Evolutionary conservation across 441 rosid species (phyloP).

Genomic region (Populus hybrid): DNA sequence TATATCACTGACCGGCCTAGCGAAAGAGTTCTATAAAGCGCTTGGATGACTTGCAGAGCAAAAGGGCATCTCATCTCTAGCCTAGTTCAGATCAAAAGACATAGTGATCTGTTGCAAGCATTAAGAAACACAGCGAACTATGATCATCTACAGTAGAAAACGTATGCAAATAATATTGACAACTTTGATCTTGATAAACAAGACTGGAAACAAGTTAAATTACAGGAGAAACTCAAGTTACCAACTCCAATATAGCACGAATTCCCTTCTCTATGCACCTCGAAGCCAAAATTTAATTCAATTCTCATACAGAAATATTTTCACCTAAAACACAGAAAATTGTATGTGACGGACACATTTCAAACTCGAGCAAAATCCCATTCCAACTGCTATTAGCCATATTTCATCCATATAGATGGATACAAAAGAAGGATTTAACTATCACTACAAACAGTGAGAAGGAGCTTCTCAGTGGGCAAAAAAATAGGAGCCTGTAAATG

Average conservation of each 20-base stretch:
- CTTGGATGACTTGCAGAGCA: background rate
- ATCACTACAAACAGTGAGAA: constrained; percentile 30
- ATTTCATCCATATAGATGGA: constrained; percentile 27
- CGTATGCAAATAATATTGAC: background rate
- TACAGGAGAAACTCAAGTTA: constrained; percentile 6
- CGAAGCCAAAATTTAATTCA: constrained; percentile 38
- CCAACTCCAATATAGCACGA: background rate
- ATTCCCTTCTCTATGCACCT: constrained; percentile 22
- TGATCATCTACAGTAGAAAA: background rate
- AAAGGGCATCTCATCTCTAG: too few relatives aligned
- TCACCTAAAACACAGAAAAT: constrained; percentile 23
- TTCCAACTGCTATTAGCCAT: constrained; percentile 26
- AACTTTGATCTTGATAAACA: background rate
- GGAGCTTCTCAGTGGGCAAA: constrained; percentile 19
- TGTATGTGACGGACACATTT: constrained; percentile 23
- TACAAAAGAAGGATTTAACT: constrained; percentile 23
- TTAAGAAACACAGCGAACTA: background rate
- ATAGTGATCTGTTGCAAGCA: background rate
- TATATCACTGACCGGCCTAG: background rate
- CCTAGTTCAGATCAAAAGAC: background rate
- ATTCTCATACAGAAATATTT: constrained; percentile 32
- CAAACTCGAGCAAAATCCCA: constrained; percentile 30
- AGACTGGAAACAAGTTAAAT: background rate
- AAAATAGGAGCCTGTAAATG: constrained; percentile 19
- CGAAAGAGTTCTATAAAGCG: background rate